Conservation (phyloP, 177 flowering plant species). For the Vitis hybrid region DNA sequence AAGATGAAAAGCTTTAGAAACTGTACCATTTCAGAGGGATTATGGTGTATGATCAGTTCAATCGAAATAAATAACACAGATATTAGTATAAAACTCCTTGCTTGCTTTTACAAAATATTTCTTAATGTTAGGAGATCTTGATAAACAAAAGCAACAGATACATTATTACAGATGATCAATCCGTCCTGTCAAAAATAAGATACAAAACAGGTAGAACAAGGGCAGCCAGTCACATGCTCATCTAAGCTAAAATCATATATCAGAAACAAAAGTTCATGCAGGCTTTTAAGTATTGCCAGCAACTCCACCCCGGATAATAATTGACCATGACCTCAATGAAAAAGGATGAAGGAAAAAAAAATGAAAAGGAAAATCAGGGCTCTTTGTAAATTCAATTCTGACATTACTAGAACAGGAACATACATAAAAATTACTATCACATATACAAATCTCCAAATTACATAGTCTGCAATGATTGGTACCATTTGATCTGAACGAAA, state of each 20-base stretch:
- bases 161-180: background rate
- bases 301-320: too few species aligned
- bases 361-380: too few species aligned
- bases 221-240: background rate
- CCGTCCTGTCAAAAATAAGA: background rate
- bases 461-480: too few species aligned
- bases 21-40: background rate
- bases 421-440: too few species aligned
- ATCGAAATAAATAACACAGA: background rate
- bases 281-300: background rate
- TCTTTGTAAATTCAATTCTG: too few species aligned
- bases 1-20: slow-evolving; percentile 1
- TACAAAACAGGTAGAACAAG: background rate
- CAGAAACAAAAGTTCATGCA: background rate
- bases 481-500: too few species aligned
- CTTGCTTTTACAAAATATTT: background rate
- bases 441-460: too few species aligned
- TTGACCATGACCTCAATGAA: too few species aligned
- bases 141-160: slow-evolving; percentile 4
- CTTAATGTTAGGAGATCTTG: background rate
- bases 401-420: too few species aligned
- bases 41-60: background rate
- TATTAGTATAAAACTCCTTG: background rate
- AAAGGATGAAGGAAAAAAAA: too few species aligned
- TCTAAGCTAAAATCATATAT: background rate